Base-by-base conservation (phyloP, 768 basidiomycete species). In the Gloeostereum incarnatum region DNA sequence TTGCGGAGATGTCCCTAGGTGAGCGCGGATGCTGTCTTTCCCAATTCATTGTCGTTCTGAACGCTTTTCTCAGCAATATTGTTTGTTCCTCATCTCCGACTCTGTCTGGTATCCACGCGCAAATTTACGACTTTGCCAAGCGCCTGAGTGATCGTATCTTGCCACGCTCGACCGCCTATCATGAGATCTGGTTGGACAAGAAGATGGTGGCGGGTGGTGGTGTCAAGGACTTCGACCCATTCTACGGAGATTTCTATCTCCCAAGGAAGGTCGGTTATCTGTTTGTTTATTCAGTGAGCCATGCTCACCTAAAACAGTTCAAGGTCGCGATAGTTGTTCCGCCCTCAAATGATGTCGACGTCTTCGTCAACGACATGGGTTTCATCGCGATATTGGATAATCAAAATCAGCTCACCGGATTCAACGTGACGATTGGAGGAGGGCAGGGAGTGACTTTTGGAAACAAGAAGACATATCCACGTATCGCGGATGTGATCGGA, bases 371-470 rank as follows among this genome's bases (percentile, higher is more conserved):
- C 52, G 96, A 99, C 57, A 65, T 98, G 9, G 96, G 96, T 5
- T 96, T 93, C 69, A 98, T 98, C 48, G 94, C 92, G 26, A 89
- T 98, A 48, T 75, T 88, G 19, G 75, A 79, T 46, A 63, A 75
- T 41, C 57, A 78, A 17, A 88, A 88, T 36, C 71, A 84, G 45
- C 64, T 99, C n/a, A 69, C 71, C 37, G 96, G 96, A 30, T 99
- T 96, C 73, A 96, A 99, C 54, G 92, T 99, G 37, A 62, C 81
- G 11, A 68, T 89, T 31, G 96, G 96, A 41, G 96, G 96, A 49
- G 96, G 96, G 34, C 98, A 98, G 96, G 96, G 96, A 59, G 96
- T 97, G 31, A 98, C 96, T 1, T 94, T 98, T 50, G 91, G 91
- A 23, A 94, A 90, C 71, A 98, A 97, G 69, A 93, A 96, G 69